These are phyloP conservation scores for Catunica adiposa DNA, from an alignment of 2,329 filamentous ascomycete species.

Conservation along the genomic window DNA sequence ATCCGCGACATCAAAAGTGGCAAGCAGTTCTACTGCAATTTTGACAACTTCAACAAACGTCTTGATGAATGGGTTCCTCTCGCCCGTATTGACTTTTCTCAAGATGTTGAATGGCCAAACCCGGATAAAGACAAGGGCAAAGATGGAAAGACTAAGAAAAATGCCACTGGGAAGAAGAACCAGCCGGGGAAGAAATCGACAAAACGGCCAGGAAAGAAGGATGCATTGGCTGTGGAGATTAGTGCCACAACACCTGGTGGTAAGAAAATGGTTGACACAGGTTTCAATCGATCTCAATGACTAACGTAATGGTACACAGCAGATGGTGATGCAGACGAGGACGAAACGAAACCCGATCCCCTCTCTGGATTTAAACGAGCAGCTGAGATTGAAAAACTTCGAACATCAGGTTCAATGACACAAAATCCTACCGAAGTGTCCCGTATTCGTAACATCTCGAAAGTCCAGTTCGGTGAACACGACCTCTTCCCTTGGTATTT, in stretches of 20 bases:
- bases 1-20: slow-evolving; percentile 81
- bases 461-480: slow-evolving; percentile 80
- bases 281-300: not conserved
- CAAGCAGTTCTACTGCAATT: slow-evolving; percentile 88
- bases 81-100: slow-evolving; percentile 65
- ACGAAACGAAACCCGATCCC: slow-evolving; percentile 14
- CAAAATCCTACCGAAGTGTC: slow-evolving; percentile 96
- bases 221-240: slow-evolving; percentile 36
- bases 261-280: not conserved
- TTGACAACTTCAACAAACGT: slow-evolving; percentile 92
- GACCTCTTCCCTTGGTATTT: slow-evolving; percentile 98
- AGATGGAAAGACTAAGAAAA: slow-evolving; percentile 57
- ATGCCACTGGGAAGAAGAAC: slow-evolving; percentile 40
- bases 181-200: slow-evolving; percentile 40
- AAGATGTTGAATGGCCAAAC: slow-evolving; percentile 91
- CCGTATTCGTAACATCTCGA: slow-evolving; percentile 84
- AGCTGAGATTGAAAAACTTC: slow-evolving; percentile 89
- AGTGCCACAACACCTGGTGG: slow-evolving; percentile 26
- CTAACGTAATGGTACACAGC: not conserved
- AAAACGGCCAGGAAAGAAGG: slow-evolving; percentile 38
- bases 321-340: slow-evolving; percentile 36
- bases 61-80: slow-evolving; percentile 74
- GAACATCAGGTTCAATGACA: slow-evolving; percentile 93
- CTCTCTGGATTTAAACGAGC: slow-evolving; percentile 52
- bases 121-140: slow-evolving; percentile 75